Base-by-base conservation (phyloP, 306 rosid species). In the Gillenia trifoliata region DNA sequence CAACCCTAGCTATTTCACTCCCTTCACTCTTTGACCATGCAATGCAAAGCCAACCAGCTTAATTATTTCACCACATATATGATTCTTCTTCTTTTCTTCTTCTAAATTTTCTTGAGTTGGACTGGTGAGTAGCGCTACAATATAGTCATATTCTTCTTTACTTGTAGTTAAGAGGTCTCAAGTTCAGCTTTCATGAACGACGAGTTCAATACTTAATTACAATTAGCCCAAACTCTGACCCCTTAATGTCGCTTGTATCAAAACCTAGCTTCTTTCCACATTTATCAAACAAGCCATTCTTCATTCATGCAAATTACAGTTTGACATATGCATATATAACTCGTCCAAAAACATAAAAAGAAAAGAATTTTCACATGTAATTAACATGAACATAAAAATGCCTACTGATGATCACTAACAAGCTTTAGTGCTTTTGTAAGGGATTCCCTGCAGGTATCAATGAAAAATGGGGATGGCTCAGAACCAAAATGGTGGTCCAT, bases 401-500 rank as follows among this genome's bases (percentile, higher is more conserved):
- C 52, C 20, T 47, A 15, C 20, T 30, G 52, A 47, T 47, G 50
- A 45, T 45, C 19, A 16, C 22, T 61, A 28, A 16, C 6, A 59
- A 59, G 33, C 68, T 64, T 20, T 72, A 10, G 28, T 45, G 75
- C 85, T 85, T 78, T 88, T 86, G 68, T 66, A 70, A 74, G 74
- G 76, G 84, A 86, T 89, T 84, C 89, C 65, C 62, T 68, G 50
- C 76, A 81, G 75, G 86, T 76, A 70, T 54, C 25, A 30, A 70
- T 29, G 82, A 13, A 68, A 83, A 83, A 85, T 86, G 77, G 76
- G 71, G 77, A 75, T 82, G 78, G 85, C 85, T 80, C 22, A 36
- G 77, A 72, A 79, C 80, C 80, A 83, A 86, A 81, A 84, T 82
- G 82, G 98, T 88, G 98, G 98, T 89, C 98, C 98, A 86, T 77